A percentile compares a stretch with the other conserved stretches of the same genome.
phyloP scores from a whole-genome alignment of 495 filamentous ascomycete species.

The Neurospora sp. region DNA sequence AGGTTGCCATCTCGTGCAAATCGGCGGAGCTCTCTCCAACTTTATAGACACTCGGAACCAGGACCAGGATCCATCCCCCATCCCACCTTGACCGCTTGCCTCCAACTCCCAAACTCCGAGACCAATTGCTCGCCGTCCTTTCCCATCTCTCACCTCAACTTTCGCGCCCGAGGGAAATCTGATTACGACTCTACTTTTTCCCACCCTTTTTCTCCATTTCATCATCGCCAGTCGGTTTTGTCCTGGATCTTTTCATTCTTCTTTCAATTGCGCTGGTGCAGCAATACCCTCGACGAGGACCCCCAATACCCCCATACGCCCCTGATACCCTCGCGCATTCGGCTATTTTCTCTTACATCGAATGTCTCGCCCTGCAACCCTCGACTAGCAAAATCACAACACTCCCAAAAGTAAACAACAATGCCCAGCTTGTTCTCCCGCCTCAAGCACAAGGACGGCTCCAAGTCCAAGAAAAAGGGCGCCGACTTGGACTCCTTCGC shows the following conservation, averaged over 20 bases:
- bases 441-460: conserved; percentile 61
- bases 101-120: background rate
- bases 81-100: background rate
- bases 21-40: background rate
- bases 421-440: conserved; percentile 63
- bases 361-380: conserved; percentile 12
- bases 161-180: background rate
- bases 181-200: background rate
- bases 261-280: background rate
- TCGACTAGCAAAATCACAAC: conserved; percentile 9
- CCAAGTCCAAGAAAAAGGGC: conserved; percentile 50
- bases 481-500: conserved; percentile 26
- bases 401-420: conserved; percentile 13
- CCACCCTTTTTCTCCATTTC: background rate
- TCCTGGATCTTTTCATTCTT: background rate
- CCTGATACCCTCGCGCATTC: conserved; percentile 1
- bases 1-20: background rate
- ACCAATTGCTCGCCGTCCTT: background rate
- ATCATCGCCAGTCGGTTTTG: background rate
- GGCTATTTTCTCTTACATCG: conserved; percentile 3
- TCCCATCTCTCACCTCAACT: background rate
- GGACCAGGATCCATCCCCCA: background rate
- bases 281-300: background rate
- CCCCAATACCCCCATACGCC: background rate
- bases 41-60: background rate